A percentile compares a stretch with the other conserved stretches of the same genome.
phyloP scores from a whole-genome alignment of 805 yeast genomes.

The Nakazawaea populi region DNA sequence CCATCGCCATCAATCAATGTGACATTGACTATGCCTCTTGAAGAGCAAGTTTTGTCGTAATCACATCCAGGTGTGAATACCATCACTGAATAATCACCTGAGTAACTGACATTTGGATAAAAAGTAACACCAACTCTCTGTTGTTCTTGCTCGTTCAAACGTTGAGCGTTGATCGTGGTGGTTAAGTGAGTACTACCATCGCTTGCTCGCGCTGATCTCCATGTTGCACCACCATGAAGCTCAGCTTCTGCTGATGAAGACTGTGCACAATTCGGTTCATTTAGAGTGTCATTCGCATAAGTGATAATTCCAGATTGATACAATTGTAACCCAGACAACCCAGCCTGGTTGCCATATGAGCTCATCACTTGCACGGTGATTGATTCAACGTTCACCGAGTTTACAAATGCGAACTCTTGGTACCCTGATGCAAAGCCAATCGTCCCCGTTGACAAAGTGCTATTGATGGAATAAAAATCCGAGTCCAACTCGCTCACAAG shows the following conservation, averaged over 20 bases:
- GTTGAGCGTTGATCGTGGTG: slow-evolving; percentile 20
- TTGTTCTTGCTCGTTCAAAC: slow-evolving; percentile 18
- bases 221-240: slow-evolving; percentile 13
- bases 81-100: slow-evolving; percentile 70
- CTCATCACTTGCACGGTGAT: slow-evolving; percentile 58
- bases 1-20: slow-evolving; percentile 50
- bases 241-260: slow-evolving; percentile 7
- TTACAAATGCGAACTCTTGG: slow-evolving; percentile 80
- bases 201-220: slow-evolving; percentile 16
- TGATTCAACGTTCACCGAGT: slow-evolving; percentile 53
- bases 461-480: slow-evolving; percentile 12
- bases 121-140: slow-evolving; percentile 39
- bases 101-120: slow-evolving; percentile 60
- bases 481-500: slow-evolving; percentile 19
- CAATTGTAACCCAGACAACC: slow-evolving; percentile 66
- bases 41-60: slow-evolving; percentile 56
- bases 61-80: slow-evolving; percentile 87
- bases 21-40: slow-evolving; percentile 76
- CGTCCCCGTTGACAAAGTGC: slow-evolving; percentile 9
- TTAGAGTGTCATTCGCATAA: slow-evolving; percentile 71
- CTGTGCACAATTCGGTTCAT: slow-evolving; percentile 56
- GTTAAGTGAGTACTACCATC: slow-evolving; percentile 16
- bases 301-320: slow-evolving; percentile 54
- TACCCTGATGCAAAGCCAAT: slow-evolving; percentile 39
- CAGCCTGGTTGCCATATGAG: slow-evolving; percentile 67